Conservation (phyloP, 768 basidiomycete species). For the Scleroderma bovista region DNA sequence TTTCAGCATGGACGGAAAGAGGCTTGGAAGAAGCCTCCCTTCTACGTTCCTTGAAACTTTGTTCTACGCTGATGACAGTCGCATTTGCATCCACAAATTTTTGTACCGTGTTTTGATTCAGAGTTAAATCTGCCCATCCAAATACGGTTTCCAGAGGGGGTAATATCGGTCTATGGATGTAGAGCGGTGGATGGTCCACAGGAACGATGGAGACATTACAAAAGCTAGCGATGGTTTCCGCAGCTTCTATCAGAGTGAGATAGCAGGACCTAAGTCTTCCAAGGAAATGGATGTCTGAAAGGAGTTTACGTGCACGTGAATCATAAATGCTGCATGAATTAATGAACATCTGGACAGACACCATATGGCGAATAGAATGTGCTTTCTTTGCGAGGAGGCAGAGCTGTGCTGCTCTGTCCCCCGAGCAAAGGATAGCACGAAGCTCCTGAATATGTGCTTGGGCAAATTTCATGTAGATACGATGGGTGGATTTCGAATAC, state of each 20-base stretch:
- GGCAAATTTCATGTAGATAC: not conserved
- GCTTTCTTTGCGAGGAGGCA: not conserved
- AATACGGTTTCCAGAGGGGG: not conserved
- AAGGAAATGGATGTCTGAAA: not conserved
- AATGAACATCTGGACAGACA: not conserved
- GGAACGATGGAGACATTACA: not conserved
- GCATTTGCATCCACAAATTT: not conserved
- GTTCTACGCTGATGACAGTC: not conserved
- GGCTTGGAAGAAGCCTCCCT: not conserved
- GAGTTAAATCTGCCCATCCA: not conserved
- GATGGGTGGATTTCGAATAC: not conserved
- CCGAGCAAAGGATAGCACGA: not conserved
- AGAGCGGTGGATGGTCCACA: not conserved
- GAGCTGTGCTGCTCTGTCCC: not conserved
- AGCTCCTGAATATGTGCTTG: not conserved
- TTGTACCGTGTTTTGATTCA: not conserved
- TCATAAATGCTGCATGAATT: not conserved
- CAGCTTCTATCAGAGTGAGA: not conserved
- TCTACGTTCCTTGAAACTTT: not conserved
- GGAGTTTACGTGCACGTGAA: not conserved
- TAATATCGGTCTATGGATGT: not conserved
- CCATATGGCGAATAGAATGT: not conserved
- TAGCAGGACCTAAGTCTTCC: not conserved
- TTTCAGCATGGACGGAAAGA: not conserved
- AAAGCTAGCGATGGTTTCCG: not conserved